phyloP scores from a whole-genome alignment of 345 rosid species.

The Eucalyptus marginata region DNA sequence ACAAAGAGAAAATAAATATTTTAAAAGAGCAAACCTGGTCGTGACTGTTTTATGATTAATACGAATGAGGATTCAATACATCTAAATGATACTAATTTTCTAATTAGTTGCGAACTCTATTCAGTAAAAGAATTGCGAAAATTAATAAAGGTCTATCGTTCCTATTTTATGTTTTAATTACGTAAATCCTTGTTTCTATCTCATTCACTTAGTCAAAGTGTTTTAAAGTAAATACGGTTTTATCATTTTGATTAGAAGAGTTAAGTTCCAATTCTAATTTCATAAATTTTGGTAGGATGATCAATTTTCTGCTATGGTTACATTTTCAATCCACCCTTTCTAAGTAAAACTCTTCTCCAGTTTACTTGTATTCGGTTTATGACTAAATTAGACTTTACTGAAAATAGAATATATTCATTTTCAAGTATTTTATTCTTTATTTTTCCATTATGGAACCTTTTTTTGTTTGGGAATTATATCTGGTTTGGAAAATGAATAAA shows the following conservation, averaged over 20 bases:
- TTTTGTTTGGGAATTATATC: not conserved
- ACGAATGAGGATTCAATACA: not conserved
- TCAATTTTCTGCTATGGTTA: not conserved
- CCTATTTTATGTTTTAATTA: not conserved
- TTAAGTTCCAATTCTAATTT: not conserved
- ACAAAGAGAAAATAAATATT: not conserved
- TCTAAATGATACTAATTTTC: not conserved
- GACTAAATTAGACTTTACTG: not conserved
- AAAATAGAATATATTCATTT: not conserved
- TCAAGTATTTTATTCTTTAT: not conserved
- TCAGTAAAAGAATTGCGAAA: not conserved
- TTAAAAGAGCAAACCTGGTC: not conserved
- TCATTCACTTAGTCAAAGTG: not conserved
- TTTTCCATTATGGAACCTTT: not conserved
- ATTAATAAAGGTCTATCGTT: rapidly evolving
- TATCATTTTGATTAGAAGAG: not conserved
- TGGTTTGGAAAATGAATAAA: not conserved
- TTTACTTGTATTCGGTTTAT: not conserved
- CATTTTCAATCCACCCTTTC: not conserved
- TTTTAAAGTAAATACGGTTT: not conserved
- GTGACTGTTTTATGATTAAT: not conserved
- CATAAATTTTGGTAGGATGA: not conserved
- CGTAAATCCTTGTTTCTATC: not conserved
- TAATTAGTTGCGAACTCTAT: not conserved
- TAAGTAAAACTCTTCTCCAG: not conserved